Percentiles rank a stretch among this genome's conserved stretches.
Evolutionary conservation across 441 rosid species (phyloP).

Genomic region (Codiaeum variegatum): DNA sequence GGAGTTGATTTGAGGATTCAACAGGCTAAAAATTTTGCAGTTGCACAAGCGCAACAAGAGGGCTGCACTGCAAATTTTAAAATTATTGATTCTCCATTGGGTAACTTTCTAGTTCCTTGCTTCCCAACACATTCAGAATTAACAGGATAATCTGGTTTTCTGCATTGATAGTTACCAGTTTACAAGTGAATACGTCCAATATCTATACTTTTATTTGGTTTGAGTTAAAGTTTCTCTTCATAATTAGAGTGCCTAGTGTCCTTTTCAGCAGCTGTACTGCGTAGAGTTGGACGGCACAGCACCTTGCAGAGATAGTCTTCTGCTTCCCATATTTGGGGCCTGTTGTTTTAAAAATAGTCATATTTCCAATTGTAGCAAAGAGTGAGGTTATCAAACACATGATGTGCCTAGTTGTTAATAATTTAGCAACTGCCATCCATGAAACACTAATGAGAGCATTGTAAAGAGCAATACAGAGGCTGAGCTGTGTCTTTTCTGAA

Average conservation of each 20-base stretch:
- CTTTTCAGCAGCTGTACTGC: neutral
- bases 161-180: neutral
- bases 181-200: neutral
- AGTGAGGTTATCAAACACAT: too few relatives aligned
- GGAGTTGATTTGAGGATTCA: slow-evolving; percentile 29
- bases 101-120: slow-evolving; percentile 53
- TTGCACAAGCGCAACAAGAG: slow-evolving; percentile 49
- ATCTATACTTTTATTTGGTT: neutral
- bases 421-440: too few relatives aligned
- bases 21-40: slow-evolving; percentile 38
- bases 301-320: neutral
- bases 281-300: neutral
- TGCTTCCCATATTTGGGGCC: neutral
- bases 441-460: too few relatives aligned
- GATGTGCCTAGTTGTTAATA: too few relatives aligned
- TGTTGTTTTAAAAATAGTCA: neutral
- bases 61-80: slow-evolving; percentile 42
- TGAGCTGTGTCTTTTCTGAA: too few relatives aligned
- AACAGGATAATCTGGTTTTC: slow-evolving; percentile 17
- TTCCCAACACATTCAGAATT: slow-evolving; percentile 46
- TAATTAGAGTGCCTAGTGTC: neutral
- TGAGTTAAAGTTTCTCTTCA: neutral
- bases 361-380: neutral
- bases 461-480: too few relatives aligned
- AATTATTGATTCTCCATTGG: slow-evolving; percentile 45